Conservation (phyloP, 2,329 filamentous ascomycete species). For the Xylaria multiplex region DNA sequence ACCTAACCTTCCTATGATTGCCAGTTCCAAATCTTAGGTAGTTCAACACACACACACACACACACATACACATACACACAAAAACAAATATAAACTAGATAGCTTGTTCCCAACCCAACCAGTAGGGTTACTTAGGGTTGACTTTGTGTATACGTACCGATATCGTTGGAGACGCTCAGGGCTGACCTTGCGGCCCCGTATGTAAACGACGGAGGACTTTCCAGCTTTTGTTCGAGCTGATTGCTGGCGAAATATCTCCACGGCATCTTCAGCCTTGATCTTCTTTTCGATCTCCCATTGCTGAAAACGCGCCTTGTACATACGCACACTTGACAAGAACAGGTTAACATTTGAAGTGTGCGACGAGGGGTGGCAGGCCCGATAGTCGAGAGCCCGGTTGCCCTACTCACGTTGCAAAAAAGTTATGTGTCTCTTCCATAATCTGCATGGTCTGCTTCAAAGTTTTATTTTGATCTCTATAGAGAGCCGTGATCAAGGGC, state of each 20-base stretch:
- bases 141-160: slow-evolving; percentile 32
- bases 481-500: slow-evolving; percentile 43
- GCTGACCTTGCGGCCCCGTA: slow-evolving; percentile 45
- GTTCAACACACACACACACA: not conserved
- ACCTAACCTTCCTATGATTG: not conserved
- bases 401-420: slow-evolving; percentile 56
- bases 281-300: slow-evolving; percentile 50
- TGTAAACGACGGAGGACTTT: slow-evolving; percentile 46
- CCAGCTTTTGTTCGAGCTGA: slow-evolving; percentile 45
- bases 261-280: slow-evolving; percentile 47
- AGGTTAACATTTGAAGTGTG: slow-evolving; percentile 9
- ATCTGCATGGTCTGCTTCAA: slow-evolving; percentile 47
- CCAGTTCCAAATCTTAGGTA: not conserved
- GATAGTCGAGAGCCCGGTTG: slow-evolving; percentile 1
- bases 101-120: slow-evolving; percentile 28
- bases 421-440: slow-evolving; percentile 58
- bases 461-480: slow-evolving; percentile 47
- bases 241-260: slow-evolving; percentile 48
- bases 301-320: slow-evolving; percentile 49
- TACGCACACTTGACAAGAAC: slow-evolving; percentile 41
- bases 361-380: not conserved
- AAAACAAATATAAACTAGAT: not conserved
- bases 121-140: slow-evolving; percentile 26
- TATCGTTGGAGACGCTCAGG: slow-evolving; percentile 48
- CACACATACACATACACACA: not conserved